phyloP scores from a whole-genome alignment of 2,329 filamentous ascomycete species.

The Hysterium pulicare region DNA sequence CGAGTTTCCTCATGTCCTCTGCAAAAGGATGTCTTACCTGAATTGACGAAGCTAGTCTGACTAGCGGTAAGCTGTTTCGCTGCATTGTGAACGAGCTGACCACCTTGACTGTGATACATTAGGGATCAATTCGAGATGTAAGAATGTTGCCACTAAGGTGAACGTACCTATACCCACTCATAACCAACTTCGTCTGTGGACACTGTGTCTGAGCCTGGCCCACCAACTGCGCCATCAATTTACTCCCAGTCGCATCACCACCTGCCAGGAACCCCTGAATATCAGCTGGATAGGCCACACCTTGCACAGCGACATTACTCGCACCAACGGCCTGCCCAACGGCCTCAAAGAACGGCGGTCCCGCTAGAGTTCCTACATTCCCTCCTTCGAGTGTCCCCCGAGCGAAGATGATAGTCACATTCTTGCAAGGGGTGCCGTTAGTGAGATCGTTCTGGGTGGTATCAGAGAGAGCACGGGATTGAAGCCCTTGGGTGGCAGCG shows the following conservation, averaged over 20 bases:
- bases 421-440: constrained; percentile 38
- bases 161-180: constrained; percentile 49
- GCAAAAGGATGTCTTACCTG: constrained; percentile 1
- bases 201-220: constrained; percentile 41
- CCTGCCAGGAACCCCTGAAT: constrained; percentile 45
- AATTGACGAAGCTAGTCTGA: constrained; percentile 20
- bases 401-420: constrained; percentile 55
- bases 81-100: constrained; percentile 46
- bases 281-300: constrained; percentile 52
- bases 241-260: constrained; percentile 45
- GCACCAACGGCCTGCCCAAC: constrained; percentile 42
- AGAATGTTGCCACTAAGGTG: not conserved
- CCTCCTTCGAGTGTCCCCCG: constrained; percentile 53
- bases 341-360: constrained; percentile 51
- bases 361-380: constrained; percentile 50
- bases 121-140: no score
- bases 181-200: constrained; percentile 46
- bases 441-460: constrained; percentile 26
- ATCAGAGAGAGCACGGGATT: constrained; percentile 19
- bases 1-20: no score
- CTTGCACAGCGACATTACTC: constrained; percentile 50
- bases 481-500: constrained; percentile 1
- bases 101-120: constrained; percentile 37
- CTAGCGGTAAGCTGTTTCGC: constrained; percentile 28
- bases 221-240: constrained; percentile 43